Evolutionary conservation across 768 basidiomycete species (phyloP).

Genomic region (Lactarius akahatsu): DNA sequence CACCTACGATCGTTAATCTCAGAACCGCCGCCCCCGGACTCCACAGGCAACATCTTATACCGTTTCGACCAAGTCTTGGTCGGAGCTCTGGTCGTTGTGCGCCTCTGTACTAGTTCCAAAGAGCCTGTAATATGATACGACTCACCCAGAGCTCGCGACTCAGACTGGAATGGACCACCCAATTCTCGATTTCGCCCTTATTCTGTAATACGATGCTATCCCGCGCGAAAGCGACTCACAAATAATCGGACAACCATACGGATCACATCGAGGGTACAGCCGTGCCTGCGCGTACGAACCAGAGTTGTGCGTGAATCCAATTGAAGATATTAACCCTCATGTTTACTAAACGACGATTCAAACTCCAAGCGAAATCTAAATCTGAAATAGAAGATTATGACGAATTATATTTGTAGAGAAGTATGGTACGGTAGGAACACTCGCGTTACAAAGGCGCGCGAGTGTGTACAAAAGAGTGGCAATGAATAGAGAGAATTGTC

Average conservation of each 20-base stretch:
- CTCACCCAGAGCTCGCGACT: neutral
- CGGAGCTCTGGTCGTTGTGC: neutral
- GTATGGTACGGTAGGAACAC: neutral
- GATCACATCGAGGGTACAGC: neutral
- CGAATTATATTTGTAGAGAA: neutral
- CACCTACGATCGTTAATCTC: neutral
- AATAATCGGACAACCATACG: neutral
- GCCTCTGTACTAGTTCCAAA: neutral
- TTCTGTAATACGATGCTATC: too few relatives aligned
- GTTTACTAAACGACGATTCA: neutral
- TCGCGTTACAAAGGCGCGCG: neutral
- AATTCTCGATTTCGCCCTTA: too few relatives aligned
- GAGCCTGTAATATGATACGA: too few relatives aligned
- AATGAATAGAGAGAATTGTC: constrained; percentile 19
- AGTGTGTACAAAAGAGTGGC: constrained; percentile 16
- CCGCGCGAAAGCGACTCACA: too few relatives aligned
- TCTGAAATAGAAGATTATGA: neutral
- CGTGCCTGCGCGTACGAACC: neutral
- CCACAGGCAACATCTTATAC: too few relatives aligned
- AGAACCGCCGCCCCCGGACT: too few relatives aligned
- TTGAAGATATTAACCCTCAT: neutral
- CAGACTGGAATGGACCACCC: neutral
- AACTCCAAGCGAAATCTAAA: neutral
- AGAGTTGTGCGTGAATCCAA: neutral
- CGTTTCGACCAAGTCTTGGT: too few relatives aligned